Evolutionary conservation across 192 early-diverging fungal species (phyloP), one percentile per base, ranked within the genome.

Genomic region (Podila epicladia): DNA sequence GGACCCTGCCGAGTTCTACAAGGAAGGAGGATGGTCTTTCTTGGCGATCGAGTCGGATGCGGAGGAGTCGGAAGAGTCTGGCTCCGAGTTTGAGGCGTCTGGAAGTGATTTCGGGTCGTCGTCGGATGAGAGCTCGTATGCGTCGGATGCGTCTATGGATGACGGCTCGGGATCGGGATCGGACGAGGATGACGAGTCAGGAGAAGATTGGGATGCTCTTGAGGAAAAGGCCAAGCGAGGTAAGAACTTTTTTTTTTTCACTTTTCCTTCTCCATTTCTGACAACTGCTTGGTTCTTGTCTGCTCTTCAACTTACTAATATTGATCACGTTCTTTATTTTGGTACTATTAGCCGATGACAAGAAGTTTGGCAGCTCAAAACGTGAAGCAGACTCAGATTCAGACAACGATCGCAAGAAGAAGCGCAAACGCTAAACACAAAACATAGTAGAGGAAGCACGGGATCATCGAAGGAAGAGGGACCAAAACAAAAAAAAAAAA

Each of bases 21-120:
- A 85, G 58, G 92, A 96, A 38, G 96, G 96, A 68, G 97, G 96
- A 28, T 99, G 98, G 98, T 85, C 83, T 62, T 98, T 98, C 88
- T 82, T 99, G 80, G 88, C 89, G 13, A 78, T 85, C 28, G 93
- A 93, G 64, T 83, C 82, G n/a, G 82, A 90, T 78, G 88, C 87
- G 5, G 90, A 87, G 11, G 92, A 83, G 4, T 91, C 86, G 58
- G 88, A 86, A n/a, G 87, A 86, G 55, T 84, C 89, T 11, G 76
- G 57, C 1, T 79, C 76, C 33, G 76, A 79, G 70, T 79, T 79
- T 64, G 76, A 72, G 41, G 70, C 70, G 28, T 77, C 72, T n/a
- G 77, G 55, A 38, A 66, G 69, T 53, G 96, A 95, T 64, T 97
- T 95, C 37, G 98, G 95, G 94, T 84, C 82, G 58, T 98, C 98